Base-by-base conservation (phyloP, 345 rosid species). In the Raphanus sativus region DNA sequence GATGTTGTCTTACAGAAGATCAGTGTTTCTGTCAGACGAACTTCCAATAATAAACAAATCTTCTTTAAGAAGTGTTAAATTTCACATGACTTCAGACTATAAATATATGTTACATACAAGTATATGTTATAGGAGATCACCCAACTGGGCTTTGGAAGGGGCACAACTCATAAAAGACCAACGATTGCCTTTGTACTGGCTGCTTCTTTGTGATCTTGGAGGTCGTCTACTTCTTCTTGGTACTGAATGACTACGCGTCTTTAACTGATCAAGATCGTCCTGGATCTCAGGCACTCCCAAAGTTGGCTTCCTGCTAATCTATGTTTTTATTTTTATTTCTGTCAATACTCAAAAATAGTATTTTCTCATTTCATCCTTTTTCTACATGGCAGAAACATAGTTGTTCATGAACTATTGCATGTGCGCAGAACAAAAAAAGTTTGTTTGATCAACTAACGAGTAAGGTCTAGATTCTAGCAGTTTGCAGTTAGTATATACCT, bases 161-260 rank as follows among this genome's bases (percentile, higher is more conserved):
- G 86, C 68, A 81, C 90, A 88, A 73, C 82, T 74, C 62, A 75
- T 67, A 25, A 85, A 69, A n/a, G 86, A 81, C 83, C 82, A 86
- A 63, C 80, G 77, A 6, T 80, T 83, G 59, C 63, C 71, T 33
- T 74, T 64, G 38, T 71, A 2, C 25, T 21, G 62, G 71, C 69
- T 52, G 63, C 71, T 30, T 50, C 33, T 45, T 24, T 45, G 38
- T 33, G 75, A 56, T 54, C 78, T 82, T 62, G 54, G 61, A 45
- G 68, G 52, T 58, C 56, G 52, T 52, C 56, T 67, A 21, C 74
- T 80, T 68, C 54, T 38, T 59, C 73, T 68, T 25, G 77, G 74
- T 16, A 76, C 59, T 58, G 75, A 61, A 52, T 67, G 54, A 12
- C 50, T 12, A 24, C 67, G 36, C 4, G 45, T 9, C 58, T 16